Conservation (phyloP, 139 green algal genomes). For the Coelastrella sp. region DNA sequence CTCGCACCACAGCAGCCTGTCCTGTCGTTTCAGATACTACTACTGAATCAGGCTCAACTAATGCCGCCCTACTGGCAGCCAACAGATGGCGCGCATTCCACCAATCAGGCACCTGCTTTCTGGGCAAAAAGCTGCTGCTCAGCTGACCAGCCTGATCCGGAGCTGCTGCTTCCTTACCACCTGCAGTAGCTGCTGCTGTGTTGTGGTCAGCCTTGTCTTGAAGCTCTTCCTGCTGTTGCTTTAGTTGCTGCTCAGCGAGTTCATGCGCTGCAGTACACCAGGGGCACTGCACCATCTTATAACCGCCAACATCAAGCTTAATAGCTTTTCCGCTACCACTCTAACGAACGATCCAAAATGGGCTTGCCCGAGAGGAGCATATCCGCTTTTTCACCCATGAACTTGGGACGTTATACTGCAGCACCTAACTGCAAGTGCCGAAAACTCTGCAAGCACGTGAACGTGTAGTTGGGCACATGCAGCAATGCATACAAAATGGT, state of each 20-base stretch:
- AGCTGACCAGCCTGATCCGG: too few species aligned
- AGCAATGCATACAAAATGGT: too few species aligned
- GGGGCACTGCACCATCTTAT: conserved; percentile 36
- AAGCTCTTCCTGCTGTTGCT: conserved; percentile 14
- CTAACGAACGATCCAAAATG: too few species aligned
- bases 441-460: too few species aligned
- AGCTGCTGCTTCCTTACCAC: too few species aligned
- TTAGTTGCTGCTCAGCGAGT: not conserved
- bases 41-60: not conserved
- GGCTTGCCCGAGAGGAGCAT: too few species aligned
- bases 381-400: too few species aligned
- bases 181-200: not conserved
- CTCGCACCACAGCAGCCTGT: not conserved
- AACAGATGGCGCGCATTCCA: conserved; percentile 14
- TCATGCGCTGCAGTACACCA: conserved; percentile 11
- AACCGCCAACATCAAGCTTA: not conserved
- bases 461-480: too few species aligned
- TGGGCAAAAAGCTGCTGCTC: too few species aligned
- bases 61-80: not conserved
- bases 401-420: too few species aligned
- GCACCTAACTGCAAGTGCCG: too few species aligned
- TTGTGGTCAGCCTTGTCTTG: not conserved
- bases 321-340: too few species aligned
- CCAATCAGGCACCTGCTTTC: not conserved
- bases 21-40: not conserved